phyloP scores from a whole-genome alignment of 192 early-diverging fungal species.

The Coemansia sp. region DNA sequence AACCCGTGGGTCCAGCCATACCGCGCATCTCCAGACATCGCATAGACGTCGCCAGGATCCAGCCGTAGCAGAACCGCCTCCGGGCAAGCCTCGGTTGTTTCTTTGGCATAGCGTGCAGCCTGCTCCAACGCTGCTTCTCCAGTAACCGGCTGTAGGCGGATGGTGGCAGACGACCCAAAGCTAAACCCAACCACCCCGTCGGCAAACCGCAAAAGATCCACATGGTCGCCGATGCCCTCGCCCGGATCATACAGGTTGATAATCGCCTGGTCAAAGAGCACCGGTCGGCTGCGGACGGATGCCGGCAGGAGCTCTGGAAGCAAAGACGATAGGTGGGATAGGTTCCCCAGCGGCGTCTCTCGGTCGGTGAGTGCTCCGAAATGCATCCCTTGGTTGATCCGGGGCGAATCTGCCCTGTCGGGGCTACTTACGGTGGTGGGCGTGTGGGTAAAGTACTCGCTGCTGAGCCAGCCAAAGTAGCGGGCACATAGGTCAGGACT shows the following conservation, averaged over 20 bases:
- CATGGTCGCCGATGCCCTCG: slow-evolving; percentile 51
- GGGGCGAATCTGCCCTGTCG: too few species aligned
- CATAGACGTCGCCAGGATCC: slow-evolving; percentile 44
- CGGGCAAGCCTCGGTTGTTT: not conserved
- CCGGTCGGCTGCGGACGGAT: not conserved
- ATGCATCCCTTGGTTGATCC: slow-evolving; percentile 39
- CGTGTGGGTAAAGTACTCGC: slow-evolving; percentile 27
- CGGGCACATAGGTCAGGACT: not conserved
- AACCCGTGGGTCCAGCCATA: slow-evolving; percentile 54
- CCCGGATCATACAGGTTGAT: slow-evolving; percentile 50
- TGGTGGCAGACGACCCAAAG: slow-evolving; percentile 32
- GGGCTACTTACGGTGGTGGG: too few species aligned
- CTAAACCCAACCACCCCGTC: slow-evolving; percentile 49
- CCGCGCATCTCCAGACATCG: slow-evolving; percentile 47
- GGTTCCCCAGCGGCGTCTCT: slow-evolving; percentile 10
- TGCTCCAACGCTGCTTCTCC: not conserved
- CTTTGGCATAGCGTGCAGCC: slow-evolving; percentile 8
- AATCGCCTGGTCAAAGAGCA: slow-evolving; percentile 49
- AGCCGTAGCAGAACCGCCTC: slow-evolving; percentile 14
- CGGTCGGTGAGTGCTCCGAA: slow-evolving; percentile 17
- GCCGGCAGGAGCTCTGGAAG: not conserved
- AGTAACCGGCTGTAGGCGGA: slow-evolving; percentile 32
- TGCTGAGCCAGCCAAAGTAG: slow-evolving; percentile 27
- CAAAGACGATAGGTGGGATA: not conserved
- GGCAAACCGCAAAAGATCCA: slow-evolving; percentile 52